These are phyloP conservation scores for Cryptococcus depauperatus DNA, from an alignment of 1,284 basidiomycete species.

Conservation along the genomic window DNA sequence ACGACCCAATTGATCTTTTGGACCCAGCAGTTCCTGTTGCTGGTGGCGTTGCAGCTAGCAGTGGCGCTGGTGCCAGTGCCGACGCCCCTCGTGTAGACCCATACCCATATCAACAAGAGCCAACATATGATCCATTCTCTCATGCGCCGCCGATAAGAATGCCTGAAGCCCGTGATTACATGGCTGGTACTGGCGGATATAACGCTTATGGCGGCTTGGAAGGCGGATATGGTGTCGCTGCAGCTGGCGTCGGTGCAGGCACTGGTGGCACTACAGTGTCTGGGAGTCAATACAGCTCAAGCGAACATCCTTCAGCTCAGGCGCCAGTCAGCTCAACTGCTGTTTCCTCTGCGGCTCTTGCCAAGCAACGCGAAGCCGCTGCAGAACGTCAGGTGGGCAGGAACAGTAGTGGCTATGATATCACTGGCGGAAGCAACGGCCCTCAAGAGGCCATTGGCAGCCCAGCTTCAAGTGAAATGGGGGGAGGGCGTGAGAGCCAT, in stretches of 20 bases:
- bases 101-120: constrained; percentile 17
- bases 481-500: constrained; percentile 19
- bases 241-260: constrained; percentile 15
- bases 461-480: constrained; percentile 7
- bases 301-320: constrained; percentile 3
- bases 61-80: constrained; percentile 4
- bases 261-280: constrained; percentile 16
- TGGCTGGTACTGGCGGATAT: constrained; percentile 11
- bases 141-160: constrained; percentile 30
- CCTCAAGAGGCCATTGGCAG: constrained; percentile 7
- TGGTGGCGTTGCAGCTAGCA: constrained; percentile 12
- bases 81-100: constrained; percentile 22
- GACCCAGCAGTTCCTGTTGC: constrained; percentile 27
- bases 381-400: constrained; percentile 18
- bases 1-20: constrained; percentile 37
- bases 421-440: constrained; percentile 2
- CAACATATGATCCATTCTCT: constrained; percentile 21
- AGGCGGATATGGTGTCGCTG: constrained; percentile 29
- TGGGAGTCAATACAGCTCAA: constrained; percentile 8
- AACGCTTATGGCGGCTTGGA: constrained; percentile 19
- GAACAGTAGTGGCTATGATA: constrained; percentile 11
- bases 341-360: constrained; percentile 21
- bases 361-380: constrained; percentile 34
- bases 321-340: constrained; percentile 2
- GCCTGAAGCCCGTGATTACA: constrained; percentile 39